Conservation (phyloP, 257 asterid species). For the Nicotiana knightiana region DNA sequence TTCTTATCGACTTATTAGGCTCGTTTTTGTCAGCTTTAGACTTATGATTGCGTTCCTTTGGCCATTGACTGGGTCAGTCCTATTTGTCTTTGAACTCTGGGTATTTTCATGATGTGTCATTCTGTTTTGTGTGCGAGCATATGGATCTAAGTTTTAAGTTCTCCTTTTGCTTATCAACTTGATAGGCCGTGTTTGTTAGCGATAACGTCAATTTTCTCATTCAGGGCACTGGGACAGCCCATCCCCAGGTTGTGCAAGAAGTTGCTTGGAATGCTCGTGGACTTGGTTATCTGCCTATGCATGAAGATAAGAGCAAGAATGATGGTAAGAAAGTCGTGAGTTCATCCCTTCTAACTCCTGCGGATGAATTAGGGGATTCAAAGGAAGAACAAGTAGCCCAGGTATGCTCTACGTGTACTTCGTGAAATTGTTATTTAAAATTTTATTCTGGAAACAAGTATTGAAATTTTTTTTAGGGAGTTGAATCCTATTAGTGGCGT, state of each 20-base stretch:
- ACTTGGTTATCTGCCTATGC: constrained; percentile 22
- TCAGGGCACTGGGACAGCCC: constrained; percentile 38
- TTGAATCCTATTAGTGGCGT: background rate
- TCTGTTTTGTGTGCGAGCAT: background rate
- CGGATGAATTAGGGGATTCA: constrained; percentile 32
- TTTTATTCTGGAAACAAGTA: background rate
- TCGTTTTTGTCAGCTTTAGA: background rate
- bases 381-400: constrained; percentile 47
- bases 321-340: constrained; percentile 35
- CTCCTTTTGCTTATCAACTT: background rate
- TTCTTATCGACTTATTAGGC: background rate
- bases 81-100: background rate
- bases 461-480: background rate
- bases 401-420: constrained; percentile 32
- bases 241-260: constrained; percentile 23
- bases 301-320: constrained; percentile 17
- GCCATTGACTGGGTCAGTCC: background rate
- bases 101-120: background rate
- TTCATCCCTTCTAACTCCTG: constrained; percentile 23
- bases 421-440: background rate
- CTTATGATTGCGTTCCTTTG: constrained; percentile 3
- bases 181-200: background rate
- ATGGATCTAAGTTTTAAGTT: background rate
- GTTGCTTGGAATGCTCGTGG: constrained; percentile 16
- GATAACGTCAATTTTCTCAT: background rate